These are phyloP conservation scores for Phytophthora quininea DNA, from an alignment of 352 stramenopile genomes.

Conservation along the genomic window DNA sequence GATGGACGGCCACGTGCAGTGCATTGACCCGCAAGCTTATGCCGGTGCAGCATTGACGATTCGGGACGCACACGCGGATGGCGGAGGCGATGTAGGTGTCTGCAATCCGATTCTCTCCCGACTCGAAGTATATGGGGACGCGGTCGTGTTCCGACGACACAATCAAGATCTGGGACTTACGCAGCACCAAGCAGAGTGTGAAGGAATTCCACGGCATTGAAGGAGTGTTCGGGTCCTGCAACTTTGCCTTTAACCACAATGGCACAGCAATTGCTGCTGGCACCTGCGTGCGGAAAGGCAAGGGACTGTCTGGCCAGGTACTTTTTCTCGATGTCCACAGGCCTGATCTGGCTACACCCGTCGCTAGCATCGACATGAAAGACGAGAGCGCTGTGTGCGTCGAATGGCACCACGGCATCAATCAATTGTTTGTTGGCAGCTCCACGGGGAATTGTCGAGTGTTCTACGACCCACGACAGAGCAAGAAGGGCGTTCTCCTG, in stretches of 20 bases:
- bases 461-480: constrained; percentile 74
- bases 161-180: constrained; percentile 86
- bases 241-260: constrained; percentile 79
- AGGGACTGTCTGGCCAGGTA: constrained; percentile 54
- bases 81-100: constrained; percentile 69
- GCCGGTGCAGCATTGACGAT: constrained; percentile 66
- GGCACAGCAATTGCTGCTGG: constrained; percentile 74
- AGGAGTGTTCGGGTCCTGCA: constrained; percentile 77
- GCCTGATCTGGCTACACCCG: constrained; percentile 47
- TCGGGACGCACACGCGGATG: constrained; percentile 72
- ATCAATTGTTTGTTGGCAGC: constrained; percentile 81
- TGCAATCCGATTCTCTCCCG: constrained; percentile 75
- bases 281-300: constrained; percentile 75
- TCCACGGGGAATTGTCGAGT: constrained; percentile 70
- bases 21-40: constrained; percentile 76
- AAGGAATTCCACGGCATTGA: constrained; percentile 70
- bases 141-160: constrained; percentile 79
- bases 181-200: constrained; percentile 58
- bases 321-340: constrained; percentile 82
- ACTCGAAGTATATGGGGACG: constrained; percentile 65
- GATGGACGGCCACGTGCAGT: constrained; percentile 83
- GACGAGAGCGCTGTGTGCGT: constrained; percentile 87
- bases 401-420: constrained; percentile 85
- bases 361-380: constrained; percentile 74
- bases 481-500: constrained; percentile 79